Evolutionary conservation across 140 eudicot species (phyloP).

Genomic region (Cichorium intybus): DNA sequence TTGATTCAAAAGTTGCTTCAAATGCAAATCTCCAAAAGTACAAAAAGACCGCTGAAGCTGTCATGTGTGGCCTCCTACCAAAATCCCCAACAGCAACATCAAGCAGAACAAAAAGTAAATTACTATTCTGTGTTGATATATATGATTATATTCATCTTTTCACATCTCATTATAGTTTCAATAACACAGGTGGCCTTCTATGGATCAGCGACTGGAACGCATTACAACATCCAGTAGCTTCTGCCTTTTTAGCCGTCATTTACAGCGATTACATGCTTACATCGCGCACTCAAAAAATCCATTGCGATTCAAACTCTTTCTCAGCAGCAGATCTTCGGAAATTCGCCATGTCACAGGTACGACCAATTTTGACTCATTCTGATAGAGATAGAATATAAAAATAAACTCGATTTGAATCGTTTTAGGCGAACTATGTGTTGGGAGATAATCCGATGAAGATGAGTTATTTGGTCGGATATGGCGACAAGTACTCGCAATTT

Average conservation of each 20-base stretch:
- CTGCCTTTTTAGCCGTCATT: constrained; percentile 76
- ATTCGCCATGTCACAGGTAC: constrained; percentile 87
- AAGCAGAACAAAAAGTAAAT: constrained; percentile 79
- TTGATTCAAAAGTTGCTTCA: constrained; percentile 49
- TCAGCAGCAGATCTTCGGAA: constrained; percentile 67
- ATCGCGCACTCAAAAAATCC: constrained; percentile 57
- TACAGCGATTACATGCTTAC: constrained; percentile 95
- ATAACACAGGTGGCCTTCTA: constrained; percentile 68
- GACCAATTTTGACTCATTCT: not conserved
- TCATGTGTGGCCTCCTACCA: constrained; percentile 89
- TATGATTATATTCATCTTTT: not conserved
- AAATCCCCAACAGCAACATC: constrained; percentile 78
- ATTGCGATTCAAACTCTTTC: constrained; percentile 54
- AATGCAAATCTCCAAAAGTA: constrained; percentile 55
- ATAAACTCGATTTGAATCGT: not conserved
- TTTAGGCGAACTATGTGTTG: constrained; percentile 79
- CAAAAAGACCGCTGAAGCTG: constrained; percentile 80
- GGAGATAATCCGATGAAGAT: constrained; percentile 83
- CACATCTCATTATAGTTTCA: constrained; percentile 11
- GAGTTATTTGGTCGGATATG: constrained; percentile 91
- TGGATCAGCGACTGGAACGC: constrained; percentile 94
- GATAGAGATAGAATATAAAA: not conserved
- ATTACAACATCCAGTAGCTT: constrained; percentile 85
- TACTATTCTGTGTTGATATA: not conserved
- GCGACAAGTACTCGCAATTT: constrained; percentile 61